Base-by-base conservation (phyloP, 805 yeast genomes). In the Barnettozyma sucrosica region DNA sequence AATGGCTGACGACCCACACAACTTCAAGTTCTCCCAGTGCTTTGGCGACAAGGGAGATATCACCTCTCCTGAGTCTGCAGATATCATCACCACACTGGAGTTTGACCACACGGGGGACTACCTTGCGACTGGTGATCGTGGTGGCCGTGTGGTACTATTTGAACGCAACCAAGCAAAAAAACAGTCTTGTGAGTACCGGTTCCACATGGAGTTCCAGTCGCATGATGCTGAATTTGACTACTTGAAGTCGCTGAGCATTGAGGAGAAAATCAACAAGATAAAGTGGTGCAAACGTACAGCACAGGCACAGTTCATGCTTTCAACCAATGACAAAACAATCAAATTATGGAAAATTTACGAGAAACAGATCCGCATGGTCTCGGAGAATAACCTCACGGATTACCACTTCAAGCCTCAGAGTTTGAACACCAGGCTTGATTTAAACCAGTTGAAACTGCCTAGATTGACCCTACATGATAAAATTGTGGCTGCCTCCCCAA, bases 181-280 rank as follows among this genome's bases (percentile, higher is more conserved):
- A 66, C 84, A 77, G 59, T 76, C 74, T 44, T 90, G 97, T 67
- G 99, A 95, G 67, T 95, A 93, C 70, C 81, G 89, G 61, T 93
- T 93, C 69, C 84, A 87, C 62, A 93, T 98, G 19, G 99, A 93
- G 66, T 93, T 93, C 68, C 99, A 93, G 72, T 80, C 89, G 64
- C 99, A 93, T 69, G 99, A 93, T 68, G 97, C 98, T 9, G 99
- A 93, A 67, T 93, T 93, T 63, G 99, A 93, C 69, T 93, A 93
- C 69, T 75, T 93, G 55, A 93, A 95, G 70, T 85, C 96, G 21
- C 74, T 93, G 55, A 99, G 95, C 68, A 95, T 93, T 62, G 99
- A 93, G 69, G 99, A 93, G 70, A 92, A 92, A 67, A 95, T 93
- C 68, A 93, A 93, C 71, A 92, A 93, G 70, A 92, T 95, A 66